Base-by-base conservation (phyloP, 179 eudicot genomes). In the Beta lomatogona region DNA sequence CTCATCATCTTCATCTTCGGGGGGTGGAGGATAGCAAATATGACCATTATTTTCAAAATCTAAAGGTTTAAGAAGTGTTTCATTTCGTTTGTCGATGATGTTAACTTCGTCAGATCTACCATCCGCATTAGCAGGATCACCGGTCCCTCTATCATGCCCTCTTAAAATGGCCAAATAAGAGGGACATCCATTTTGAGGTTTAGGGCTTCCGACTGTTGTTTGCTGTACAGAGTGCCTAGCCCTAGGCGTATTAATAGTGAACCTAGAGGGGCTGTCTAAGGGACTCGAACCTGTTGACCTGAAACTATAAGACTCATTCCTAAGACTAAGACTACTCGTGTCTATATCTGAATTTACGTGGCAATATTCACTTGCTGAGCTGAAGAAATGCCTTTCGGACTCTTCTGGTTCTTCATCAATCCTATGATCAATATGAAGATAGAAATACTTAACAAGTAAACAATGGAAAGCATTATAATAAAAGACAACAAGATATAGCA, bases 1-100 rank as follows among this genome's bases (percentile, higher is more conserved):
- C 61, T 96, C 97, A 77, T 91, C 93, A 74, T 86, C 85, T 75
- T 82, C 95, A 88, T 90, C 93, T 77, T 87, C 96, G 73, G 97
- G 97, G 52, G 93, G 92, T 46, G 99, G 99, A 85, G 98, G 97
- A 71, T 90, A 81, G 98, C 99, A 97, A 65, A 97, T 88, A 70
- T 78, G 88, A 80, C 87, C 90, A 85, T 91, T 93, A 77, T 88
- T 88, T 84, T 93, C 95, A 85, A 94, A 90, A 83, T 94, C 93
- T 87, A 93, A 85, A 59, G 93, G 94, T 63, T 88, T 86, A 76
- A 73, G 83, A 61, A 80, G 79, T 79, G 86, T 83, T 75, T 84
- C 88, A 81, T 84, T 83, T 48, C 82, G 86, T 63, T 86, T 83
- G 22, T 31, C 77, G 59, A 74, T 80, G 67, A 84, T 59, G 65